Percentiles rank a stretch among this genome's conserved stretches.
These are phyloP conservation scores for Eucalyptus erythrocorys DNA, from an alignment of 345 rosid species.

Conservation along the genomic window DNA sequence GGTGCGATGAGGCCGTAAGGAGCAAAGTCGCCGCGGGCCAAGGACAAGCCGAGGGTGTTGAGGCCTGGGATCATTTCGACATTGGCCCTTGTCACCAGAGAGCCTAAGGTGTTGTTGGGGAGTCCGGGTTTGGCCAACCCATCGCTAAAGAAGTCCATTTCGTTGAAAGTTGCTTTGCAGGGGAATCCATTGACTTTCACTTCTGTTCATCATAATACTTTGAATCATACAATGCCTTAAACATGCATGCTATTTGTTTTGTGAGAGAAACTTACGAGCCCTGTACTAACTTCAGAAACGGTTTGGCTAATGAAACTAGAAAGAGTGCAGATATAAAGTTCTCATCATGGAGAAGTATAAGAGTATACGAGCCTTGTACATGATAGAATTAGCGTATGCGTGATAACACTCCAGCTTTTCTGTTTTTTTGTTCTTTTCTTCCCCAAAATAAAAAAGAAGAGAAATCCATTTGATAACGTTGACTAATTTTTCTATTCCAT, in stretches of 20 bases:
- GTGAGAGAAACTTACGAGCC: background rate
- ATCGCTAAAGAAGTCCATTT: slow-evolving; percentile 33
- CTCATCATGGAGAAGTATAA: background rate
- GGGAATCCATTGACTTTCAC: slow-evolving; percentile 41
- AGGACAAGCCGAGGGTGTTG: slow-evolving; percentile 47
- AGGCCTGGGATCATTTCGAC: slow-evolving; percentile 44
- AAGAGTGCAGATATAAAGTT: background rate
- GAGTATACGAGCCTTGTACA: background rate
- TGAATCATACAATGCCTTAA: background rate
- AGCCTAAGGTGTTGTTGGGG: slow-evolving; percentile 35
- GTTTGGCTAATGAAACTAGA: background rate
- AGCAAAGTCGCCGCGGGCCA: slow-evolving; percentile 46
- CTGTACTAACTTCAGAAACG: background rate
- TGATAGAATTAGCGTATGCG: background rate
- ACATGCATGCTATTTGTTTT: background rate
- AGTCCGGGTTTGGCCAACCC: slow-evolving; percentile 30
- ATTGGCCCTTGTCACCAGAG: slow-evolving; percentile 27
- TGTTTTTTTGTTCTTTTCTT: too few relatives aligned
- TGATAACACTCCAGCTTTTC: too few relatives aligned
- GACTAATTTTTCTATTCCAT: too few relatives aligned
- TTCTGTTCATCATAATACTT: slow-evolving; percentile 3
- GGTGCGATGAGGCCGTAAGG: slow-evolving; percentile 56
- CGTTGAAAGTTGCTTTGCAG: slow-evolving; percentile 25
- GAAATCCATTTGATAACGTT: too few relatives aligned
- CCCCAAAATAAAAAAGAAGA: too few relatives aligned